Conservation (phyloP, 2,329 filamentous ascomycete species). For the Aspergillus sp. region DNA sequence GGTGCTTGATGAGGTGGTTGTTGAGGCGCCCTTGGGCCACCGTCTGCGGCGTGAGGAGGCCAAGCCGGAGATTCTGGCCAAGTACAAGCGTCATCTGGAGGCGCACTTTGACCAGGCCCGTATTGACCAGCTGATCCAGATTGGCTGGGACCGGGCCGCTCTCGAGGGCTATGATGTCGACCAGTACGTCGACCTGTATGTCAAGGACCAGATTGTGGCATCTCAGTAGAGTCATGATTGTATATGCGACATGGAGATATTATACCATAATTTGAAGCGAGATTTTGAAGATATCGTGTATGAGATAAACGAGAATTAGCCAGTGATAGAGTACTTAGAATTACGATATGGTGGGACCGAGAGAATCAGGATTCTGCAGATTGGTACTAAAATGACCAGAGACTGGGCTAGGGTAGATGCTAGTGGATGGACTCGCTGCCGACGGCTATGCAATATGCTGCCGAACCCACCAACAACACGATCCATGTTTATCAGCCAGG, state of each 20-base stretch:
- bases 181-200: constrained; percentile 87
- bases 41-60: constrained; percentile 89
- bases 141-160: constrained; percentile 73
- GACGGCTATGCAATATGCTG: background rate
- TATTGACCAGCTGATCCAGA: constrained; percentile 78
- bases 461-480: background rate
- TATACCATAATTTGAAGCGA: background rate
- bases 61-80: constrained; percentile 93
- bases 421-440: too few relatives aligned
- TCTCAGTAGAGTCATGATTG: constrained; percentile 20
- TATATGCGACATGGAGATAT: background rate
- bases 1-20: constrained; percentile 81
- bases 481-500: background rate
- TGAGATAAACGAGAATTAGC: background rate
- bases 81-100: constrained; percentile 89
- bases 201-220: constrained; percentile 54
- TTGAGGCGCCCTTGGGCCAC: constrained; percentile 94
- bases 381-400: background rate
- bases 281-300: background rate
- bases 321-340: background rate
- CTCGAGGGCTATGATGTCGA: constrained; percentile 83
- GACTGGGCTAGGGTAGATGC: background rate
- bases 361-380: background rate
- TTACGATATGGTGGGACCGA: background rate
- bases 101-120: constrained; percentile 76